Percentiles rank a stretch among this genome's conserved stretches.
These are phyloP conservation scores for Mortierella sp. DNA, from an alignment of 371 early-diverging fungal genomes.

Conservation along the genomic window DNA sequence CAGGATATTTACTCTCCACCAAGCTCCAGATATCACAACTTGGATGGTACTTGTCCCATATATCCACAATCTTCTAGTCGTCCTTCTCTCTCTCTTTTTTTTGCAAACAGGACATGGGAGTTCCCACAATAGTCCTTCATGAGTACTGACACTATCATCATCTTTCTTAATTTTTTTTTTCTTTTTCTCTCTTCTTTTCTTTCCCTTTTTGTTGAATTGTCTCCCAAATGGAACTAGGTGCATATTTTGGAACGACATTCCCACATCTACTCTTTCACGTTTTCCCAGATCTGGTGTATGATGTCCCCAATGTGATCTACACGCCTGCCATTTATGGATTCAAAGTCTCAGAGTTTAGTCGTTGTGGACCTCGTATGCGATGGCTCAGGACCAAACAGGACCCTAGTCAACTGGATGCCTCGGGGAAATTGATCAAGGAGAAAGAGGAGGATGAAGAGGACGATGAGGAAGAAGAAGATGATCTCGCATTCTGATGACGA, in stretches of 20 bases:
- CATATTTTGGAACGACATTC: constrained; percentile 96
- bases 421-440: constrained; percentile 50
- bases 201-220: not conserved
- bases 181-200: not conserved
- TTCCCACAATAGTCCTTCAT: too few species aligned
- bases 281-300: constrained; percentile 80
- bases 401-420: constrained; percentile 33
- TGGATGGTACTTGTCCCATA: constrained; percentile 80
- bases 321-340: constrained; percentile 88
- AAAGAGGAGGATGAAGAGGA: constrained; percentile 53
- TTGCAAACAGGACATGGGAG: not conserved
- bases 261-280: constrained; percentile 91
- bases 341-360: constrained; percentile 66
- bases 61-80: not conserved
- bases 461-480: constrained; percentile 25
- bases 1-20: constrained; percentile 90
- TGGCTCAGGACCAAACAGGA: constrained; percentile 72
- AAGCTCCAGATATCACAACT: constrained; percentile 70
- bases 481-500: not conserved
- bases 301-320: constrained; percentile 63
- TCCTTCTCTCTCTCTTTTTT: constrained; percentile 11
- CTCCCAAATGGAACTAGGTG: constrained; percentile 62
- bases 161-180: not conserved
- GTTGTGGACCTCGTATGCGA: constrained; percentile 77
- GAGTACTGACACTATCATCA: not conserved